phyloP scores from a whole-genome alignment of 176 grass and related monocot genomes.

The Cymbopogon citratus region DNA sequence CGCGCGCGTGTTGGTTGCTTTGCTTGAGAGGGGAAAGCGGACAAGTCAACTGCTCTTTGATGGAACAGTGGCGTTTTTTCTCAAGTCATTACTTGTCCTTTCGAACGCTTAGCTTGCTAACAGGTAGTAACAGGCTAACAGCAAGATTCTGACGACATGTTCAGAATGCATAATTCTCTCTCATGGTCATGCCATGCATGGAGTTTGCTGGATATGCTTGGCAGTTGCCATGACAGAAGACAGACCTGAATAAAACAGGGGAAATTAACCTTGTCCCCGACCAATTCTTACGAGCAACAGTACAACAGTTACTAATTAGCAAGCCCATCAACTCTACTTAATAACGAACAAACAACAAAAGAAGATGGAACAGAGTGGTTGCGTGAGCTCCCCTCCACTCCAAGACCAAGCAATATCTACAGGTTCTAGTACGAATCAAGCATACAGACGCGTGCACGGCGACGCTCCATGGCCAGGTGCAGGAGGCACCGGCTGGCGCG shows the following conservation, averaged over 20 bases:
- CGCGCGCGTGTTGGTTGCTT: not conserved
- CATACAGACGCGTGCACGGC: not conserved
- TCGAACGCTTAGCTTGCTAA: not conserved
- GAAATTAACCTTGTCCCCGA: not conserved
- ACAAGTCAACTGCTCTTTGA: not conserved
- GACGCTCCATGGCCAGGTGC: not conserved
- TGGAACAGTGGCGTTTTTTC: not conserved
- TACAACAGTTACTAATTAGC: constrained; percentile 23
- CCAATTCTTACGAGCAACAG: constrained; percentile 8
- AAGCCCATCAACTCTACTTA: constrained; percentile 3
- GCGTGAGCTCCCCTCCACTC: not conserved
- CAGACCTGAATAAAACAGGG: not conserved
- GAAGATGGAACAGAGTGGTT: not conserved
- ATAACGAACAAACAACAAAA: constrained; percentile 10
- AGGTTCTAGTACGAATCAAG: constrained; percentile 1
- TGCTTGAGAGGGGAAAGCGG: not conserved
- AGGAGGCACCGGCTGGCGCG: too few species aligned
- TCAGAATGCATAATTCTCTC: not conserved
- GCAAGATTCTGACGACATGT: not conserved
- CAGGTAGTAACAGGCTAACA: not conserved
- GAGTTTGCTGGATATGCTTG: not conserved
- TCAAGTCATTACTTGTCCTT: not conserved
- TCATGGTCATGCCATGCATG: not conserved
- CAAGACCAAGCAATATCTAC: constrained; percentile 29
- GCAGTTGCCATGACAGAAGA: not conserved